Conservation (phyloP, 2,329 filamentous ascomycete genomes). For the Rhynchosporium graminicola region DNA sequence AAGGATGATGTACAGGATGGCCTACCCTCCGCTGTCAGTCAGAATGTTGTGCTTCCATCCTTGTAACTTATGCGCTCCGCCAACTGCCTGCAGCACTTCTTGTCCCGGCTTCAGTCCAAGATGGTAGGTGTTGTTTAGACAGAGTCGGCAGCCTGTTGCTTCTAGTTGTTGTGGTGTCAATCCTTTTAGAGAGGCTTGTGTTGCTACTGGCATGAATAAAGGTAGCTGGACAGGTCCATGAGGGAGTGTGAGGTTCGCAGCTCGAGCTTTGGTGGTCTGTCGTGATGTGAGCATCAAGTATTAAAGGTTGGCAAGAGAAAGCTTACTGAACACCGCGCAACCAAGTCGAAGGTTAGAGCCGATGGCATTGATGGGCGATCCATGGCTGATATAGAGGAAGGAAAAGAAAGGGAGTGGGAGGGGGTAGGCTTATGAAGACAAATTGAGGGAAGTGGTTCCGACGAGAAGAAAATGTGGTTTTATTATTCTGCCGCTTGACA, state of each 20-base stretch:
- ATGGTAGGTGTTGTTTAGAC: slow-evolving; percentile 98
- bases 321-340: slow-evolving; percentile 78
- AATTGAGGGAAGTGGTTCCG: slow-evolving; percentile 15
- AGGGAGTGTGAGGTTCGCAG: slow-evolving; percentile 81
- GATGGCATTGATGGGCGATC: slow-evolving; percentile 48
- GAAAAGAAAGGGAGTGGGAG: slow-evolving; percentile 17
- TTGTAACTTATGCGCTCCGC: slow-evolving; percentile 91
- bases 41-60: slow-evolving; percentile 95
- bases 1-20: slow-evolving; percentile 36
- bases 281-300: slow-evolving; percentile 18
- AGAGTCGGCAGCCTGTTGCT: slow-evolving; percentile 83
- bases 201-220: slow-evolving; percentile 98
- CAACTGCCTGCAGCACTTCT: slow-evolving; percentile 80
- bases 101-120: slow-evolving; percentile 93
- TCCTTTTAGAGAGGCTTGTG: slow-evolving; percentile 93
- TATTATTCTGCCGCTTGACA: slow-evolving; percentile 22
- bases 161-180: slow-evolving; percentile 91
- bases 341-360: slow-evolving; percentile 76
- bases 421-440: background rate
- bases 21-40: slow-evolving; percentile 74
- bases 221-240: slow-evolving; percentile 90
- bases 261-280: slow-evolving; percentile 91
- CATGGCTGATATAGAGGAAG: slow-evolving; percentile 21
- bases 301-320: slow-evolving; percentile 12
- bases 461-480: slow-evolving; percentile 9